Evolutionary conservation across 108 stramenopile species (phyloP).

Genomic region (Pinguiococcus pyrenoidosus): DNA sequence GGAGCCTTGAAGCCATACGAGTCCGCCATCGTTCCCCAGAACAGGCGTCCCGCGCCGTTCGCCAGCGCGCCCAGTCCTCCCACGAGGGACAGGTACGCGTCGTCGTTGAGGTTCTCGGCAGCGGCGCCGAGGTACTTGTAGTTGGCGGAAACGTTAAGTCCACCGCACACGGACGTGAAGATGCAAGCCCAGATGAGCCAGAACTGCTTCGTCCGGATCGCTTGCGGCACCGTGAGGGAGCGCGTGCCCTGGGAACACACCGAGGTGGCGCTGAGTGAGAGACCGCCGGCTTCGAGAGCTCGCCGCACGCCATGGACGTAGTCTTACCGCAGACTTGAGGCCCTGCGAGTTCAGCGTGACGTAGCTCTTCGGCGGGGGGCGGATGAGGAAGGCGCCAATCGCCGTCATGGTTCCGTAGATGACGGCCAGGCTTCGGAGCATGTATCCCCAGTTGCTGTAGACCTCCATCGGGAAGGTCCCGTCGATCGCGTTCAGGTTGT

Average conservation of each 20-base stretch:
- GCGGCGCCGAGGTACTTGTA: constrained; percentile 30
- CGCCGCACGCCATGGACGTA: neutral
- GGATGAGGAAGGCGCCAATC: constrained; percentile 11
- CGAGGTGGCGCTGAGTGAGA: too few species aligned
- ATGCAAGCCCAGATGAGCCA: constrained; percentile 13
- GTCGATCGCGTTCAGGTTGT: constrained; percentile 9
- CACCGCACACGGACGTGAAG: constrained; percentile 24
- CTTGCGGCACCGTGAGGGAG: neutral
- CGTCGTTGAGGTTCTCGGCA: constrained; percentile 8
- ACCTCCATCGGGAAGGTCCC: constrained; percentile 29
- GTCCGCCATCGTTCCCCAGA: constrained; percentile 33
- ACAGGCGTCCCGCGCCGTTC: constrained; percentile 33
- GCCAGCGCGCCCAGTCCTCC: constrained; percentile 28
- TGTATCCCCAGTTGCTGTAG: constrained; percentile 21
- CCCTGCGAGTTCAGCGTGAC: neutral
- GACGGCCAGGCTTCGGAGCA: constrained; percentile 28
- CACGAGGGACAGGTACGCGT: constrained; percentile 38
- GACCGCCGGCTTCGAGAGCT: too few species aligned
- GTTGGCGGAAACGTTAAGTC: constrained; percentile 23
- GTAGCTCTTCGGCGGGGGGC: constrained; percentile 1
- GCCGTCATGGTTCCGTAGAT: constrained; percentile 17
- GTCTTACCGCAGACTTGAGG: neutral
- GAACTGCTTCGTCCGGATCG: constrained; percentile 11
- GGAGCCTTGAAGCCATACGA: constrained; percentile 16
- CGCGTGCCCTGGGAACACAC: too few species aligned